Percentiles rank a stretch among this genome's conserved stretches.
Conservation (phyloP, 164 flowering plant species). For the Santalum album region DNA sequence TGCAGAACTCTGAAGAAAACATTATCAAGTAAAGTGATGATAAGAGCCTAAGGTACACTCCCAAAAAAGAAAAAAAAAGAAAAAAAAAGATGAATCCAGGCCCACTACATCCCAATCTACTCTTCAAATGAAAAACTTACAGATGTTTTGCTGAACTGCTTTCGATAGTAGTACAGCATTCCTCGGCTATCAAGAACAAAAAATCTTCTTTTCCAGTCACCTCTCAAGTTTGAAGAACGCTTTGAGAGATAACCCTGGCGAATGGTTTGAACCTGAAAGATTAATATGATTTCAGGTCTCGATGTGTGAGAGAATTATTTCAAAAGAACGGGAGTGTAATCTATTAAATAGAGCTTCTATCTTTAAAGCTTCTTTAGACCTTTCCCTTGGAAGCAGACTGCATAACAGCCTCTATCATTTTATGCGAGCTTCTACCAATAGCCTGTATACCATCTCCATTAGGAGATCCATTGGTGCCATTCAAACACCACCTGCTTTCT, state of each 20-base stretch:
- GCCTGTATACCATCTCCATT: slow-evolving; percentile 54
- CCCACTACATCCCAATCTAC: not conserved
- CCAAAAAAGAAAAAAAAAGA: too few species aligned
- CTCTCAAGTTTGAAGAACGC: slow-evolving; percentile 90
- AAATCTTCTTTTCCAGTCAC: slow-evolving; percentile 95
- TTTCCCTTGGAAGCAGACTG: slow-evolving; percentile 86
- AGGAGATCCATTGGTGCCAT: slow-evolving; percentile 63
- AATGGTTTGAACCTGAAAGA: slow-evolving; percentile 85
- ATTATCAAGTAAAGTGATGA: not conserved
- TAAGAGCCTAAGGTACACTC: not conserved
- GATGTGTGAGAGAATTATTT: not conserved
- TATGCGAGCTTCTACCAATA: slow-evolving; percentile 52
- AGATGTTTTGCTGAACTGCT: slow-evolving; percentile 53
- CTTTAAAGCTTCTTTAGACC: slow-evolving; percentile 39
- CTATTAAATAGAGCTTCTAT: too few species aligned
- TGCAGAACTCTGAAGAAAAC: slow-evolving; percentile 41
- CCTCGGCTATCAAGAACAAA: slow-evolving; percentile 97
- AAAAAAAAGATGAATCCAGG: not conserved
- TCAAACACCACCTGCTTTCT: slow-evolving; percentile 59
- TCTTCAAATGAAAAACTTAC: slow-evolving; percentile 36
- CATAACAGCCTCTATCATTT: slow-evolving; percentile 55
- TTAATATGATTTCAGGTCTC: slow-evolving; percentile 12
- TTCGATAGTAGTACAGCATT: slow-evolving; percentile 89
- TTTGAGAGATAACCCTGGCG: slow-evolving; percentile 93
- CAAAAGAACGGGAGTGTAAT: too few species aligned